Evolutionary conservation across 495 filamentous ascomycete species (phyloP), one percentile per base, ranked within the genome.

Genomic region (Clavariopsis aquatica): DNA sequence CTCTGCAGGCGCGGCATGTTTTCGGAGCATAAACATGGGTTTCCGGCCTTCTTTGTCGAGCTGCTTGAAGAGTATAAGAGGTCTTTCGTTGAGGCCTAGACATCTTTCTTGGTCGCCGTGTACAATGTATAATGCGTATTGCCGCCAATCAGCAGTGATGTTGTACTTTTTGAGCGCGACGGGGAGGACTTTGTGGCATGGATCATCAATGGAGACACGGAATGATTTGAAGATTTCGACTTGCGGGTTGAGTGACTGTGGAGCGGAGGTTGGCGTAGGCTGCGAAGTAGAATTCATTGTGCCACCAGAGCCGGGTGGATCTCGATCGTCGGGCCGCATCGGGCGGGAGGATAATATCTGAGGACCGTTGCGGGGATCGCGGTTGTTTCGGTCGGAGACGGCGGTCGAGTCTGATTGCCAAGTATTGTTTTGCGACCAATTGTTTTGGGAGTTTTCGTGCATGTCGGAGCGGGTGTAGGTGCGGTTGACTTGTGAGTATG

Each of bases 191-290:
- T 96, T 97, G 77, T 96, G 87, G 79, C 94, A 98, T 0, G 94
- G 94, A 69, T 98, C 94, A 63, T 98, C 94, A 87, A 96, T 93
- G 66, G 89, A 92, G 64, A 98, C 94, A 27, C 94, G 86, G 81
- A 98, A 98, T 7, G 89, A 93, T 75, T 97, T 98, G 85, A 98
- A 97, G 56, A 98, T 98, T 71, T 98, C 93, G 59, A 93, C 92
- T 60, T 76, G 73, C 41, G 75, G 69, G 79, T 84, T 69, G 75
- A 74, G 51, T 74, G 71, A 23, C 57, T 74, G 5, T 79, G 82
- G 6, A 79, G 83, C 62, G 82, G 79, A 9, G 77, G 80, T 4
- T 79, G 81, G 12, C 78, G 82, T 2, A 81, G 53, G 27, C 10
- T 43, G 36, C 2, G 69, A 26, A 12, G 36, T 52, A 23, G 28